Evolutionary conservation across 257 asterid genomes (phyloP).

Genomic region (Leonotis leonurus): DNA sequence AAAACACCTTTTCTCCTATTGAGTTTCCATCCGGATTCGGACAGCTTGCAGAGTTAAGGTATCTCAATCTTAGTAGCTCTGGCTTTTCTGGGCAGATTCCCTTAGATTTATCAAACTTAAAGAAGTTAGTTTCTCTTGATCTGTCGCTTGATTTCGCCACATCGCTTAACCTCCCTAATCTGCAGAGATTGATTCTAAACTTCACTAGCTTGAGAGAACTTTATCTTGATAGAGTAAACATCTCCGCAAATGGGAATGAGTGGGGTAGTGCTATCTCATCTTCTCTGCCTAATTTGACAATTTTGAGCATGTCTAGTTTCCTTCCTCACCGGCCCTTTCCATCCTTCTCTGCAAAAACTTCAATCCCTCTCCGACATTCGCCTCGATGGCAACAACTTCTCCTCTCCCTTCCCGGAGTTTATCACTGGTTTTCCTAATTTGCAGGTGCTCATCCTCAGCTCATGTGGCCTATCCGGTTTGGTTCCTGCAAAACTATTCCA

Average conservation of each 20-base stretch:
- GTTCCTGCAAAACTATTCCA: conserved; percentile 38
- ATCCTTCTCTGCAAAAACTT: conserved; percentile 30
- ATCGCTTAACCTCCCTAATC: conserved; percentile 25
- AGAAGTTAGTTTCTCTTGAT: conserved; percentile 31
- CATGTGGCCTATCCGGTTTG: conserved; percentile 28
- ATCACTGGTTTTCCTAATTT: conserved; percentile 34
- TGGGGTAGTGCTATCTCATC: conserved; percentile 42
- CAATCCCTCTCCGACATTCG: conserved; percentile 32
- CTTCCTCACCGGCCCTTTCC: conserved; percentile 31
- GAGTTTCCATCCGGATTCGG: conserved; percentile 31
- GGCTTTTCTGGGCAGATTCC: conserved; percentile 38
- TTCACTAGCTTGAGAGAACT: conserved; percentile 28
- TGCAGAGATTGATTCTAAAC: conserved; percentile 22
- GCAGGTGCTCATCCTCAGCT: conserved; percentile 21
- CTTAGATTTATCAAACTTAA: conserved; percentile 20
- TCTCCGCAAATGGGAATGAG: conserved; percentile 29
- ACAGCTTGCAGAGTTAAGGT: conserved; percentile 22
- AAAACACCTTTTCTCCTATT: conserved; percentile 13
- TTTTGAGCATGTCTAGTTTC: conserved; percentile 36
- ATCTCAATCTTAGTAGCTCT: conserved; percentile 35
- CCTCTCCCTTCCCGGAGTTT: conserved; percentile 34
- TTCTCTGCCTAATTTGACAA: conserved; percentile 28
- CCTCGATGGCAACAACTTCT: conserved; percentile 30
- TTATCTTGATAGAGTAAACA: conserved; percentile 38
- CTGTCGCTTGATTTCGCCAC: conserved; percentile 16